Evolutionary conservation across 345 rosid genomes (phyloP).

Genomic region (Lepidium aucheri): DNA sequence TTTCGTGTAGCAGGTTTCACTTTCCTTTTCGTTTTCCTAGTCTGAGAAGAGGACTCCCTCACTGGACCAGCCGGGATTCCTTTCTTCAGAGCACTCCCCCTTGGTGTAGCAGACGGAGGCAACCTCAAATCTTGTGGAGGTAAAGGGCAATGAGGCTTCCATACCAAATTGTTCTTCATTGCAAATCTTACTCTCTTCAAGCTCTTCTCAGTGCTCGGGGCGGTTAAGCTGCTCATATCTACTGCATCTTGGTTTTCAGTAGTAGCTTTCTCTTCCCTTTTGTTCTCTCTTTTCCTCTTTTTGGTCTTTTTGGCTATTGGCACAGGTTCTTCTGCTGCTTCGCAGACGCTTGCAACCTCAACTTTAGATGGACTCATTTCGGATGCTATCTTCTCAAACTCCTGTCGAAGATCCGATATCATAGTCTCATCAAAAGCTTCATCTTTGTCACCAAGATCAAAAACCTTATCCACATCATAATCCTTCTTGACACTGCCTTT

Average conservation of each 20-base stretch:
- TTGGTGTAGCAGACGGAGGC: constrained; percentile 89
- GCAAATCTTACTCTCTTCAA: constrained; percentile 85
- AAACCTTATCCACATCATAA: neutral
- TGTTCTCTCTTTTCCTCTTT: constrained; percentile 78
- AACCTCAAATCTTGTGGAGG: constrained; percentile 88
- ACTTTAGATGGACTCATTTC: constrained; percentile 42
- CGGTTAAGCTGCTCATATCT: constrained; percentile 30
- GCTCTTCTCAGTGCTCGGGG: constrained; percentile 51
- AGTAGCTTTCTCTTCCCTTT: constrained; percentile 19
- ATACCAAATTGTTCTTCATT: constrained; percentile 82
- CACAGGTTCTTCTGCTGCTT: constrained; percentile 30
- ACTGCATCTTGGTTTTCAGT: constrained; percentile 30
- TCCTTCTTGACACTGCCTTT: constrained; percentile 35
- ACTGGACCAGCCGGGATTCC: constrained; percentile 90
- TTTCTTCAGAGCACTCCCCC: constrained; percentile 97
- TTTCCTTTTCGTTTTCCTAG: constrained; percentile 52
- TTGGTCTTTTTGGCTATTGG: constrained; percentile 34
- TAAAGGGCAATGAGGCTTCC: constrained; percentile 93
- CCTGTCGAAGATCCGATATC: constrained; percentile 72
- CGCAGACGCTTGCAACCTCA: constrained; percentile 37
- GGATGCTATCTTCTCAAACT: constrained; percentile 86
- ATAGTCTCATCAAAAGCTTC: constrained; percentile 40
- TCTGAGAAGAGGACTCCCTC: constrained; percentile 42
- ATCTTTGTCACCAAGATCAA: constrained; percentile 16
- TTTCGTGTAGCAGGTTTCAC: constrained; percentile 41